Percentiles rank a stretch among this genome's conserved stretches.
phyloP scores from a whole-genome alignment of 73 alveolate genomes.

The Paramecium primaurelia region DNA sequence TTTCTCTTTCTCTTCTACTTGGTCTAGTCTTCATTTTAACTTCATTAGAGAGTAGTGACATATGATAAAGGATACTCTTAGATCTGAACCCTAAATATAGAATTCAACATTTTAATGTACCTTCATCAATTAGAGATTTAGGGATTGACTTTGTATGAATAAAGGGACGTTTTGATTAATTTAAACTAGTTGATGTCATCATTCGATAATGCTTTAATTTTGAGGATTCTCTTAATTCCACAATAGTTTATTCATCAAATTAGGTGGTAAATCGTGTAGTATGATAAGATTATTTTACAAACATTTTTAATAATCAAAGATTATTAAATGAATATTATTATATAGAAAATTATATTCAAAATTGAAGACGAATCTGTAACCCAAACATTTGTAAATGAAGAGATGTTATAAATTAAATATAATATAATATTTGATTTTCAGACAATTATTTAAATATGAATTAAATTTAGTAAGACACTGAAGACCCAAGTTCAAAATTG shows the following conservation, averaged over 20 bases:
- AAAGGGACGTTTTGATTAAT: background rate
- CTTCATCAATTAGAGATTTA: background rate
- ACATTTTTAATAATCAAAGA: background rate
- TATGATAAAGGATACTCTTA: background rate
- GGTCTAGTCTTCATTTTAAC: background rate
- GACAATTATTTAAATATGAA: background rate
- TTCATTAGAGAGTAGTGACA: background rate
- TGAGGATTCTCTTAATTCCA: background rate
- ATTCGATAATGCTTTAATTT: background rate
- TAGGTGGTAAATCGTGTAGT: background rate
- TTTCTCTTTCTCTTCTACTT: background rate
- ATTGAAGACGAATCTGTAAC: background rate
- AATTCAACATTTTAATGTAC: background rate
- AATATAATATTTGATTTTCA: background rate
- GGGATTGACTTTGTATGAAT: background rate
- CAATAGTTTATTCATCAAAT: background rate
- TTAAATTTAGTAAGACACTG: background rate
- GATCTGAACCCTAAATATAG: background rate
- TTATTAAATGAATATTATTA: background rate
- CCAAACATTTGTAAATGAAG: background rate
- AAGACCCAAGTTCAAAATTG: constrained; percentile 16
- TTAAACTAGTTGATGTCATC: background rate
- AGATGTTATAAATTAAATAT: background rate
- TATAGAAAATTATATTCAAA: background rate
- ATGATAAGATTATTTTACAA: background rate